Evolutionary conservation across 179 eudicot species (phyloP), one percentile per base, ranked within the genome.

Genomic region (Vitellaria paradoxa): DNA sequence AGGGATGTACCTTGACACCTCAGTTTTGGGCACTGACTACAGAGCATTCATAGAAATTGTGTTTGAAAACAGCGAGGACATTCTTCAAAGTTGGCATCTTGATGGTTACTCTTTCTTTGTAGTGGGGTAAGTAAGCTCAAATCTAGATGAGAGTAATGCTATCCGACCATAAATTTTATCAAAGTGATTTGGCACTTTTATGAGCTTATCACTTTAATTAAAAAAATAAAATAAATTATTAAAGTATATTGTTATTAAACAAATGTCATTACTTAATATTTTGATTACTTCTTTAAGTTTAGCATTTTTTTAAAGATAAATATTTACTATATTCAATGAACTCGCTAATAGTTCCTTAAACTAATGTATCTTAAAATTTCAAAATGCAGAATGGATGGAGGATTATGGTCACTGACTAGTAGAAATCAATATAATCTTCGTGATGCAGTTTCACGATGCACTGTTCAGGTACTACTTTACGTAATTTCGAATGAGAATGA

Each of bases 311-410:
- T 30, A 30, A 30, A 30, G 37, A 30, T 30, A 30, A 30, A 30
- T 2, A 30, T 2, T 30, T 30, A 30, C 1, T n/a, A 30, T 30
- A 0, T 2, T 30, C 37, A 2, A 30, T 1, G 37, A 30, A 2
- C 37, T 30, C 1, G 37, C 37, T 30, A 30, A 30, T 30, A 30
- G 37, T 30, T 30, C 2, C 37, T 30, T 30, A 30, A 5, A 65
- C 18, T 23, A 6, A 14, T 2, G 62, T 17, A 14, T 59, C 62
- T 59, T 5, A 59, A 55, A 60, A 73, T 60, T 13, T 81, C 5
- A 50, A 11, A 73, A 78, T 71, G 73, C 91, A 93, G 98, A 81
- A 90, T 93, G 98, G 96, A 93, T 73, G 98, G 97, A 80, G 94
- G 94, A 61, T 84, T 82, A 45, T 93, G 98, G 98, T 85, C 83